Evolutionary conservation across 495 filamentous ascomycete genomes (phyloP), one percentile per base, ranked within the genome.

Genomic region (Hapsidospora chrysogenum): DNA sequence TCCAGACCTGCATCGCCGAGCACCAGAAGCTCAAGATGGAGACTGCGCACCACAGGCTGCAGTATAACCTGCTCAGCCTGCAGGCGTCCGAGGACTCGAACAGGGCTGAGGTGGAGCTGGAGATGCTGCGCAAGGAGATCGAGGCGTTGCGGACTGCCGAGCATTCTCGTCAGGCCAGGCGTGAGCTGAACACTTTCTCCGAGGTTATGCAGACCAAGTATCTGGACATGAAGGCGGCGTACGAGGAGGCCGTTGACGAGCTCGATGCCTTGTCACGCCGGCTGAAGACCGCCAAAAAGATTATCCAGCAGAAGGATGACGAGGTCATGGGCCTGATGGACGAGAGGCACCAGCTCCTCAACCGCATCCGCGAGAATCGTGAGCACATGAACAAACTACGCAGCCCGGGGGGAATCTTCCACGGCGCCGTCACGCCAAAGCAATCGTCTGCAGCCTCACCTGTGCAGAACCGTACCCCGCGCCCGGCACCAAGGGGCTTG

Each of bases 101-200:
- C 52, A 73, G 85, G 25, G 83, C 86, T 39, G 80, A 75, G 23
- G 89, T 96, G 9, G 89, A 97, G 55, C 82, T 92, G 38, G 80
- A 92, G 32, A 84, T 96, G 61, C 80, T 78, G n/a, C 75, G 79
- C 37, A 70, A 80, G 21, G 92, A 97, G 53, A 80, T 94, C 5
- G 78, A 94, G 40, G 82, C 87, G 8, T 58, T 97, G 15, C 80
- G 85, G 42, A 68, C 61, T 35, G 70, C 63, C 13, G 63, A 72
- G 41, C 51, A 59, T 40, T 49, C 61, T 13, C 66, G 67, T 7
- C 66, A 64, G 27, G 55, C 63, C 25, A 50, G 56, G 34, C 52
- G 56, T 8, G 63, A 66, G 17, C 49, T 64, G 21, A 56, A 45
- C 35, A 36, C 49, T 1, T 50, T 47, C n/a, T 33, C 55, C 22